Evolutionary conservation across 345 rosid genomes (phyloP).

Genomic region (Linum trigynum): DNA sequence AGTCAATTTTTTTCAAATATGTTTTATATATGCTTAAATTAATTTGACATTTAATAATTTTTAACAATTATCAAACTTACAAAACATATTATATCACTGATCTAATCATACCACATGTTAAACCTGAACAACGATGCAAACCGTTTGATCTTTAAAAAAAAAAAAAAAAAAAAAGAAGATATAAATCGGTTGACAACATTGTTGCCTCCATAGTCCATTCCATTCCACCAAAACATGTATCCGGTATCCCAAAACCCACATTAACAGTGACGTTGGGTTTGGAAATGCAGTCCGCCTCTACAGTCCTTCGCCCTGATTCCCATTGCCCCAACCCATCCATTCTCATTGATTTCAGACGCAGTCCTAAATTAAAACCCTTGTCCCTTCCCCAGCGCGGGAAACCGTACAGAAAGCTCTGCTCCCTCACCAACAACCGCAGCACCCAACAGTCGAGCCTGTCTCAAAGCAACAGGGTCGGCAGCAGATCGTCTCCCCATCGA

Average conservation of each 20-base stretch:
- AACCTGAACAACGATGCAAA: too few relatives aligned
- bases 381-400: constrained; percentile 19
- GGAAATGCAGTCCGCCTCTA: constrained; percentile 36
- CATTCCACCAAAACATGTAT: background rate
- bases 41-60: too few relatives aligned
- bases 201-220: too few relatives aligned
- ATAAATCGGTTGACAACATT: too few relatives aligned
- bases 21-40: too few relatives aligned
- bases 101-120: too few relatives aligned
- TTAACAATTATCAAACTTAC: too few relatives aligned
- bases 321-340: constrained; percentile 28
- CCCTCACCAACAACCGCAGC: constrained; percentile 32
- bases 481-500: constrained; percentile 17
- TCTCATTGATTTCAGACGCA: constrained; percentile 1
- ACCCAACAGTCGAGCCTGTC: constrained; percentile 13
- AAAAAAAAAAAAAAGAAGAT: too few relatives aligned
- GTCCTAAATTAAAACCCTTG: constrained; percentile 9
- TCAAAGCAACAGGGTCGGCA: background rate
- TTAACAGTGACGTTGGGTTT: background rate
- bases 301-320: constrained; percentile 29
- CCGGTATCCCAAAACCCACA: background rate
- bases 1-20: too few relatives aligned
- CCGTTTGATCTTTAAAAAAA: too few relatives aligned
- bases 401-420: constrained; percentile 15
- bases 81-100: too few relatives aligned